Conservation (phyloP, 441 rosid species). For the Erodium moschatum region DNA sequence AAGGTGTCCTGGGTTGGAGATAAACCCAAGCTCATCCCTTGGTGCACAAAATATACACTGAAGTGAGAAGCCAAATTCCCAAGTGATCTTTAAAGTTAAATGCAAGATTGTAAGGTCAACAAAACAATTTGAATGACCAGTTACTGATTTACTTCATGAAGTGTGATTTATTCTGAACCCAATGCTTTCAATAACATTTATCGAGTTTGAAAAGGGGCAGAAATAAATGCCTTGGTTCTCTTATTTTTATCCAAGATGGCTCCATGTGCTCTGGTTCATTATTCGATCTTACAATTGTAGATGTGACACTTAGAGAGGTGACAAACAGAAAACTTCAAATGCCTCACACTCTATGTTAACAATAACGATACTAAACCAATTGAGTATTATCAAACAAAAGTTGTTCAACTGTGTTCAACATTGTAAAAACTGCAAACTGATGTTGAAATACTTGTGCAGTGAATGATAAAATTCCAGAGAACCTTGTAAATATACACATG, state of each 20-base stretch:
- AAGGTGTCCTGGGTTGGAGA: background rate
- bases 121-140: background rate
- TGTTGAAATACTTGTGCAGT: background rate
- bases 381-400: too few relatives aligned
- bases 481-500: background rate
- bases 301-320: background rate
- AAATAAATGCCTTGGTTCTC: too few relatives aligned
- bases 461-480: background rate
- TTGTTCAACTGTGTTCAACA: background rate
- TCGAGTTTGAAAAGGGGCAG: too few relatives aligned
- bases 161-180: background rate
- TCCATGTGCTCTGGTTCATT: too few relatives aligned
- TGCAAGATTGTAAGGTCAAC: background rate
- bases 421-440: background rate
- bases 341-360: background rate
- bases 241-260: too few relatives aligned
- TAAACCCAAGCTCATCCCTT: background rate
- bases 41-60: background rate
- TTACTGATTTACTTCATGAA: background rate
- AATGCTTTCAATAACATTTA: too few relatives aligned
- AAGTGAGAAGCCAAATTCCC: slow-evolving; percentile 1
- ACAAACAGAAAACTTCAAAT: background rate
- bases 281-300: background rate
- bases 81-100: background rate
- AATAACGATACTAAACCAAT: too few relatives aligned